Conservation (phyloP, 2,329 filamentous ascomycete species). For the Cryphonectria parasitica region DNA sequence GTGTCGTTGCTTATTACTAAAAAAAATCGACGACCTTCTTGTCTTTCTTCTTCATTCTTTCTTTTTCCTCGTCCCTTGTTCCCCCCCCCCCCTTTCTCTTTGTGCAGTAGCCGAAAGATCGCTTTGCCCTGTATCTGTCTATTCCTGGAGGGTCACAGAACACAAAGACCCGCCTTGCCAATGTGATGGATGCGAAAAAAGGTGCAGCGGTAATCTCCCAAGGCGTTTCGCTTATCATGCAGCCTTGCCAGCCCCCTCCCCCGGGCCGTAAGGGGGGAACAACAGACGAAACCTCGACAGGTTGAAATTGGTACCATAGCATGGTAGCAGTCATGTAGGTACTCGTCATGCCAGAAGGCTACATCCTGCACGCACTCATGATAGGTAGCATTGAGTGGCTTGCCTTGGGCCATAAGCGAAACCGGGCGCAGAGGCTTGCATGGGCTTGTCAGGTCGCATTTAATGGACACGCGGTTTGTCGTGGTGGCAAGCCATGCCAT, state of each 20-base stretch:
- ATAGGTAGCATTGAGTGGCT: not conserved
- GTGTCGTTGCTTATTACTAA: not conserved
- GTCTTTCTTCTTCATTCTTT: not conserved
- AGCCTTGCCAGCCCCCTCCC: slow-evolving; percentile 18
- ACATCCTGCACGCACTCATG: not conserved
- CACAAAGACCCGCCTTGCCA: slow-evolving; percentile 9
- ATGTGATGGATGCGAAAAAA: slow-evolving; percentile 25
- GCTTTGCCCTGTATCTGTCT: not conserved
- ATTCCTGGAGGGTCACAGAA: not conserved
- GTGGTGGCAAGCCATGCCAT: not conserved
- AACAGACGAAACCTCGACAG: not conserved
- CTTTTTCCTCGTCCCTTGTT: not conserved
- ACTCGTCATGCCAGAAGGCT: not conserved
- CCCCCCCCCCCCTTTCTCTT: not conserved
- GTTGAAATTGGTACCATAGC: not conserved
- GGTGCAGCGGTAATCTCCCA: slow-evolving; percentile 27
- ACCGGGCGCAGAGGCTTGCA: not conserved
- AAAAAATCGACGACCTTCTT: not conserved
- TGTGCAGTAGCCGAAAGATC: not conserved
- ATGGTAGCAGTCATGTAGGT: slow-evolving; percentile 1
- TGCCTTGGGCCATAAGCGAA: not conserved
- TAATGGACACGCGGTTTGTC: not conserved
- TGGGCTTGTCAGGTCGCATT: not conserved
- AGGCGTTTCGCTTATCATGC: slow-evolving; percentile 27
- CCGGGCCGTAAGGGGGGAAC: not conserved